These are phyloP conservation scores for Hirsutella thompsonii DNA, from an alignment of 2,329 filamentous ascomycete species.

Conservation along the genomic window DNA sequence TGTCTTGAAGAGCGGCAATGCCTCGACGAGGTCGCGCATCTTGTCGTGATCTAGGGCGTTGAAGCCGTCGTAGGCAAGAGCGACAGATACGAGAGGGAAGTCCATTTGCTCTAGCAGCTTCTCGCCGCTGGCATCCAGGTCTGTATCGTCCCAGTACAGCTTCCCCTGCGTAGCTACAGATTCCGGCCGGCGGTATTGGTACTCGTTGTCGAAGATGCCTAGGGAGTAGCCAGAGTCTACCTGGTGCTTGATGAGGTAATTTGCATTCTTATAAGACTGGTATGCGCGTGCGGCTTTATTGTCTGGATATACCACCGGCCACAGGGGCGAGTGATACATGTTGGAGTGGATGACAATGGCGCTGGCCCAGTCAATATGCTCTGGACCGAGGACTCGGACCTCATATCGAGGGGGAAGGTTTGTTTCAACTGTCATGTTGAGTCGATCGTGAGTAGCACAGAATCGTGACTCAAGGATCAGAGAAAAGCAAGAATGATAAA, in stretches of 20 bases:
- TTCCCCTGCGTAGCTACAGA: constrained; percentile 10
- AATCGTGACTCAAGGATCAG: too few relatives aligned
- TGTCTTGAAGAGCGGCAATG: constrained; percentile 1
- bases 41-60: constrained; percentile 5
- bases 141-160: constrained; percentile 14
- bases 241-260: constrained; percentile 8
- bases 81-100: constrained; percentile 17
- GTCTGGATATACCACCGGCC: constrained; percentile 9
- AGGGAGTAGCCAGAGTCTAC: constrained; percentile 9
- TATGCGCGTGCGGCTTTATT: constrained; percentile 6
- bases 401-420: constrained; percentile 4
- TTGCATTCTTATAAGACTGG: constrained; percentile 1
- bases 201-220: constrained; percentile 13
- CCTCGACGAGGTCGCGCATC: constrained; percentile 1
- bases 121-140: constrained; percentile 3
- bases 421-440: neutral
- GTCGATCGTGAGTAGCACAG: too few relatives aligned
- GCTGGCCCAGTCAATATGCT: constrained; percentile 11
- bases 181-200: constrained; percentile 10
- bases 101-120: constrained; percentile 17
- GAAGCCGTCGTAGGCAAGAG: constrained; percentile 14
- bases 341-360: constrained; percentile 14
- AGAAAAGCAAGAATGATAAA: too few relatives aligned
- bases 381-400: constrained; percentile 12
- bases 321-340: constrained; percentile 11